phyloP scores from a whole-genome alignment of 805 yeast species.

The Candida rishiriensis region DNA sequence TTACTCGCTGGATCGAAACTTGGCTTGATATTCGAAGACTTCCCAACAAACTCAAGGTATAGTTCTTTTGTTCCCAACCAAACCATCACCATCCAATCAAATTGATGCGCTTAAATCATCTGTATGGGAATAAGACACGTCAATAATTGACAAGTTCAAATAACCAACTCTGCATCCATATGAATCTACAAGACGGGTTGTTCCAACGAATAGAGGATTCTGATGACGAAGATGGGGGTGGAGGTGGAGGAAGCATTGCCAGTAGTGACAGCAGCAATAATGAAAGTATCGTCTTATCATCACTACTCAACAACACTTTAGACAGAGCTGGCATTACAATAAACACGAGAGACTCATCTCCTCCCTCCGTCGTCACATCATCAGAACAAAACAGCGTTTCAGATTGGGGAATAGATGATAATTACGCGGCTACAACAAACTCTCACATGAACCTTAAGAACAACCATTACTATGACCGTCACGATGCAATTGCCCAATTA shows the following conservation, averaged over 20 bases:
- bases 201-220: neutral
- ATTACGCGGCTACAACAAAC: no score
- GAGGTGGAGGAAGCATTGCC: neutral
- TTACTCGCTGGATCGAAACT: no score
- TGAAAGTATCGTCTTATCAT: neutral
- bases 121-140: neutral
- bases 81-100: neutral
- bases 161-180: neutral
- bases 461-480: no score
- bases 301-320: neutral
- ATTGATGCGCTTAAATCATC: slow-evolving; percentile 4
- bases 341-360: neutral
- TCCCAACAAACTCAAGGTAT: no score
- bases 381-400: slow-evolving; percentile 3
- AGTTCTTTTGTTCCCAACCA: no score
- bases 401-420: slow-evolving; percentile 24
- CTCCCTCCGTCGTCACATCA: neutral
- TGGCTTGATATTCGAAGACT: no score
- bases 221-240: neutral
- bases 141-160: neutral
- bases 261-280: neutral
- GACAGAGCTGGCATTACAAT: no score
- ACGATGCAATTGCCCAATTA: no score
- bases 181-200: neutral
- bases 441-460: no score